A percentile compares a stretch with the other conserved stretches of the same genome.
Evolutionary conservation across 2,329 filamentous ascomycete species (phyloP).

Genomic region (Aspergillaceae sp.): DNA sequence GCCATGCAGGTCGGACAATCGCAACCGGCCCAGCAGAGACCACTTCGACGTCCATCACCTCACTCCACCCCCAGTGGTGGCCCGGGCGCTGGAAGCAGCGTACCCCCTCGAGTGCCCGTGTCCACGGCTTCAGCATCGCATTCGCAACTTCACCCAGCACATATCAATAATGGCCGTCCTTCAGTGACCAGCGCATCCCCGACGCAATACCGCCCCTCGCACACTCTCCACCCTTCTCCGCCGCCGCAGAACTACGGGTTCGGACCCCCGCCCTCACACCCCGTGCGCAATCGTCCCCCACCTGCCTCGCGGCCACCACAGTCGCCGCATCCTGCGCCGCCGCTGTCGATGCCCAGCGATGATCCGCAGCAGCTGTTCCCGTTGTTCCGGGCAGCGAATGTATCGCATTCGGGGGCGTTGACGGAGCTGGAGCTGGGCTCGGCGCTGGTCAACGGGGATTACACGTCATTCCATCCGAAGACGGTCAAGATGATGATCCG

Average conservation of each 20-base stretch:
- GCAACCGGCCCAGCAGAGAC: slow-evolving; percentile 18
- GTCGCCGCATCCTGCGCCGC: slow-evolving; percentile 50
- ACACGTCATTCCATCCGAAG: slow-evolving; percentile 83
- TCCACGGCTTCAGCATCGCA: slow-evolving; percentile 12
- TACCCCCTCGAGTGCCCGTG: slow-evolving; percentile 21
- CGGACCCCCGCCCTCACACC: slow-evolving; percentile 43
- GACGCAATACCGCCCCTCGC: slow-evolving; percentile 21
- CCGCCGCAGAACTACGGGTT: slow-evolving; percentile 42
- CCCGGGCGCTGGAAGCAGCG: slow-evolving; percentile 5
- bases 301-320: slow-evolving; percentile 56
- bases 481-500: slow-evolving; percentile 99
- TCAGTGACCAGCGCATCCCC: slow-evolving; percentile 10
- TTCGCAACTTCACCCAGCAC: slow-evolving; percentile 5
- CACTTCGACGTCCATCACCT: slow-evolving; percentile 17
- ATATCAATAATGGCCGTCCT: slow-evolving; percentile 12
- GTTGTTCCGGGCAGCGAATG: slow-evolving; percentile 86
- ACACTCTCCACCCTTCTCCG: slow-evolving; percentile 35
- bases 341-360: slow-evolving; percentile 41
- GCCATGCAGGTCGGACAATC: slow-evolving; percentile 25
- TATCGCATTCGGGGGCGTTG: slow-evolving; percentile 64
- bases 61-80: slow-evolving; percentile 5
- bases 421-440: slow-evolving; percentile 79
- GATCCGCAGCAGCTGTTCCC: slow-evolving; percentile 60
- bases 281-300: slow-evolving; percentile 48
- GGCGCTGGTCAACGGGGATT: slow-evolving; percentile 93